These are phyloP conservation scores for Kluyveromyces marxianus DNA, from an alignment of 1,139 yeast species.

Conservation along the genomic window DNA sequence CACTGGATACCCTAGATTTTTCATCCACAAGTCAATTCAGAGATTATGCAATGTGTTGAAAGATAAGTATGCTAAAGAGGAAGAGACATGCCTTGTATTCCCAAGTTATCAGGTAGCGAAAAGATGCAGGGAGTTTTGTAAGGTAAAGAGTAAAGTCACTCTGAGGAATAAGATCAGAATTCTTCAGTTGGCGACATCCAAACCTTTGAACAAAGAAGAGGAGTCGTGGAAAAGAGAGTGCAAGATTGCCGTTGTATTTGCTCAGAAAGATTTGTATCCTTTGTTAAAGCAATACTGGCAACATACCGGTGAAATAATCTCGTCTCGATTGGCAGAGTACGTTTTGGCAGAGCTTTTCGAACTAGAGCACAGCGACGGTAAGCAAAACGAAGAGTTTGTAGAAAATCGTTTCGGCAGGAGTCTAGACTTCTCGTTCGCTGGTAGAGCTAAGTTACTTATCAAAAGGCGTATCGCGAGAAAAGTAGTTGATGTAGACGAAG, in stretches of 20 bases:
- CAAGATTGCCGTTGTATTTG: slow-evolving; percentile 68
- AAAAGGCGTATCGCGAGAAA: slow-evolving; percentile 70
- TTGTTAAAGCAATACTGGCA: slow-evolving; percentile 91
- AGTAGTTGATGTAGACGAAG: slow-evolving; percentile 39
- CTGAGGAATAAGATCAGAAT: slow-evolving; percentile 46
- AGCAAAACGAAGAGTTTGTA: slow-evolving; percentile 61
- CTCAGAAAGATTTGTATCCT: slow-evolving; percentile 41
- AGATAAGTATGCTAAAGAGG: slow-evolving; percentile 65
- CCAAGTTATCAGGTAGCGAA: slow-evolving; percentile 76
- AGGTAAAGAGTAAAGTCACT: slow-evolving; percentile 26
- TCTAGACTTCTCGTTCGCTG: slow-evolving; percentile 66
- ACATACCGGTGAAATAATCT: slow-evolving; percentile 91
- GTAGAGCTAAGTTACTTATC: slow-evolving; percentile 67
- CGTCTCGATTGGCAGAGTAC: slow-evolving; percentile 84
- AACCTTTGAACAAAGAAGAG: slow-evolving; percentile 55
- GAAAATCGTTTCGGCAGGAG: slow-evolving; percentile 91
- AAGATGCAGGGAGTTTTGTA: slow-evolving; percentile 74
- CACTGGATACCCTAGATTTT: slow-evolving; percentile 87
- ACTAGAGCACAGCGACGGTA: slow-evolving; percentile 18
- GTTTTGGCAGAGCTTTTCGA: slow-evolving; percentile 51
- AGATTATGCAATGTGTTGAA: slow-evolving; percentile 43
- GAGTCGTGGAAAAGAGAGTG: slow-evolving; percentile 54
- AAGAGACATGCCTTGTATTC: slow-evolving; percentile 54
- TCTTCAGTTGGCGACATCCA: slow-evolving; percentile 69
- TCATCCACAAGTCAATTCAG: slow-evolving; percentile 66